Conservation (phyloP, 768 basidiomycete genomes). For the Boletales sp. region DNA sequence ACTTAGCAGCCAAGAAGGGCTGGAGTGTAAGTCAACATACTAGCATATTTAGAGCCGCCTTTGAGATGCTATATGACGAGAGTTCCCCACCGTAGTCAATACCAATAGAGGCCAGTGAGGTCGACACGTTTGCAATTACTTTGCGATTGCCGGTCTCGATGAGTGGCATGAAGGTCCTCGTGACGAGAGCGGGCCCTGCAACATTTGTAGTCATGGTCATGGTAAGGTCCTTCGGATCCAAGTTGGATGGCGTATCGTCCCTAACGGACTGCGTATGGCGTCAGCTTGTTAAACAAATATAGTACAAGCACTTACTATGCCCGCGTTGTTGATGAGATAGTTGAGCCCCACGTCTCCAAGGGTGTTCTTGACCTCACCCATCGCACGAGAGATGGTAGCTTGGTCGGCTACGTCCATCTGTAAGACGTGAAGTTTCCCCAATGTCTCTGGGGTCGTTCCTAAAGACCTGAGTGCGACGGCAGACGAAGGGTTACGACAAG, state of each 20-base stretch:
- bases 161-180: slow-evolving; percentile 32
- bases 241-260: slow-evolving; percentile 26
- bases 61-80: slow-evolving; percentile 35
- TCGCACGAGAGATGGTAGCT: slow-evolving; percentile 22
- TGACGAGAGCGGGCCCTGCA: slow-evolving; percentile 34
- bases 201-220: slow-evolving; percentile 30
- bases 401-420: slow-evolving; percentile 31
- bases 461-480: neutral
- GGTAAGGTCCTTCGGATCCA: slow-evolving; percentile 22
- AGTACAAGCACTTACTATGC: slow-evolving; percentile 24
- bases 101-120: slow-evolving; percentile 33
- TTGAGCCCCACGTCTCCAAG: slow-evolving; percentile 27
- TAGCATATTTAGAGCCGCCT: slow-evolving; percentile 40
- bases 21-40: slow-evolving; percentile 16
- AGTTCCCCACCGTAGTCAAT: slow-evolving; percentile 23
- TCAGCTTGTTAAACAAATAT: neutral
- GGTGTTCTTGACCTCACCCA: slow-evolving; percentile 17
- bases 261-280: slow-evolving; percentile 12
- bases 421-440: slow-evolving; percentile 25
- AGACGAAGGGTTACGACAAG: slow-evolving; percentile 1
- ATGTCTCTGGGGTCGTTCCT: neutral
- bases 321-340: slow-evolving; percentile 40
- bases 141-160: slow-evolving; percentile 31
- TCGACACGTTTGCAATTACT: slow-evolving; percentile 34
- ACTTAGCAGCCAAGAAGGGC: too few relatives aligned